A percentile compares a stretch with the other conserved stretches of the same genome.
phyloP scores from a whole-genome alignment of 306 rosid species.

The Inga oerstediana region DNA sequence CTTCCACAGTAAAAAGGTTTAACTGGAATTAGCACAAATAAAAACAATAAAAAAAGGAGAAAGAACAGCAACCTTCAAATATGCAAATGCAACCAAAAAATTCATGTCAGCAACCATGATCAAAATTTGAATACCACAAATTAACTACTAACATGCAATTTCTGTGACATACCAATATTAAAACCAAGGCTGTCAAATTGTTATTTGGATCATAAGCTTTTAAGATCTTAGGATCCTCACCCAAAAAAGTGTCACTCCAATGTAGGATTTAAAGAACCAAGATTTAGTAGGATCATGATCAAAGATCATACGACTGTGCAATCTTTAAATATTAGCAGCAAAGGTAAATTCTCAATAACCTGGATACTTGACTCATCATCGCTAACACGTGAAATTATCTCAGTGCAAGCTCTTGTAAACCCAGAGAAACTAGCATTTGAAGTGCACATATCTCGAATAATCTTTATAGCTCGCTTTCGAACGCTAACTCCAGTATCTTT shows the following conservation, averaged over 20 bases:
- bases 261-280: neutral
- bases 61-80: constrained; percentile 4
- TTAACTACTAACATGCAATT: neutral
- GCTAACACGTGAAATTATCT: constrained; percentile 85
- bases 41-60: neutral
- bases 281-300: neutral
- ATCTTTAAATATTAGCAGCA: neutral
- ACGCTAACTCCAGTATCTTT: constrained; percentile 97
- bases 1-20: neutral
- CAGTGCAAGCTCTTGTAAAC: constrained; percentile 86
- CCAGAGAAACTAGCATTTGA: constrained; percentile 83
- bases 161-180: neutral
- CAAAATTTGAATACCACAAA: neutral
- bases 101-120: neutral
- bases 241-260: neutral
- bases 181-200: neutral
- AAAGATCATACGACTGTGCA: neutral
- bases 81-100: neutral
- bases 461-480: constrained; percentile 94
- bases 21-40: constrained; percentile 21
- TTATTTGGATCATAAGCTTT: neutral
- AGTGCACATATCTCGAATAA: constrained; percentile 95
- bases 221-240: neutral
- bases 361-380: constrained; percentile 95
- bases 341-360: constrained; percentile 54